phyloP scores from a whole-genome alignment of 306 rosid species.

The Dryas drummondii region DNA sequence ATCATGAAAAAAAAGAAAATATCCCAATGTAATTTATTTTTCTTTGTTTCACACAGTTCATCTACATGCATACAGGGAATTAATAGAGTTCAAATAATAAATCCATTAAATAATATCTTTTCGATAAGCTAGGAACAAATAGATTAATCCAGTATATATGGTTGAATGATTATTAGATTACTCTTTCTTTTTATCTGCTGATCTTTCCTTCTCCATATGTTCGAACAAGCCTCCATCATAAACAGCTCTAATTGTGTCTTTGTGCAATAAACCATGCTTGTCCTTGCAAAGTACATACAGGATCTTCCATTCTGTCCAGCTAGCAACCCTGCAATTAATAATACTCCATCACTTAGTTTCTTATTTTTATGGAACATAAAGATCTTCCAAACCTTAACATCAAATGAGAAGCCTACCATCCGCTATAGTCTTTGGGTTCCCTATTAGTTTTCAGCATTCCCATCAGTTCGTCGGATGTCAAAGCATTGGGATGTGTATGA shows the following conservation, averaged over 20 bases:
- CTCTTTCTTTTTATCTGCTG: constrained; percentile 37
- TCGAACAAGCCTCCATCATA: constrained; percentile 87
- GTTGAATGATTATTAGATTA: constrained; percentile 3
- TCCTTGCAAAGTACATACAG: constrained; percentile 73
- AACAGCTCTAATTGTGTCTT: constrained; percentile 53
- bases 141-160: not conserved
- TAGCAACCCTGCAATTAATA: constrained; percentile 41
- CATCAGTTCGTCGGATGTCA: constrained; percentile 58
- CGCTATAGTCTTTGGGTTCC: constrained; percentile 51
- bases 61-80: not conserved
- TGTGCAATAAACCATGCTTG: constrained; percentile 59
- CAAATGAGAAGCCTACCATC: constrained; percentile 48
- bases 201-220: constrained; percentile 45
- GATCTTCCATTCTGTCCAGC: constrained; percentile 60
- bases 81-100: not conserved
- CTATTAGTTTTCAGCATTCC: constrained; percentile 52
- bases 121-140: not conserved
- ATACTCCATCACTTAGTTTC: not conserved
- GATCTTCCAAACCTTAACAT: not conserved
- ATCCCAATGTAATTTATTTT: not conserved
- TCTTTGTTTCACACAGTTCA: not conserved
- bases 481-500: constrained; percentile 43
- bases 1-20: not conserved
- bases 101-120: not conserved
- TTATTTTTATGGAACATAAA: not conserved